Base-by-base conservation (phyloP, 257 asterid species). In the Lantana camara region DNA sequence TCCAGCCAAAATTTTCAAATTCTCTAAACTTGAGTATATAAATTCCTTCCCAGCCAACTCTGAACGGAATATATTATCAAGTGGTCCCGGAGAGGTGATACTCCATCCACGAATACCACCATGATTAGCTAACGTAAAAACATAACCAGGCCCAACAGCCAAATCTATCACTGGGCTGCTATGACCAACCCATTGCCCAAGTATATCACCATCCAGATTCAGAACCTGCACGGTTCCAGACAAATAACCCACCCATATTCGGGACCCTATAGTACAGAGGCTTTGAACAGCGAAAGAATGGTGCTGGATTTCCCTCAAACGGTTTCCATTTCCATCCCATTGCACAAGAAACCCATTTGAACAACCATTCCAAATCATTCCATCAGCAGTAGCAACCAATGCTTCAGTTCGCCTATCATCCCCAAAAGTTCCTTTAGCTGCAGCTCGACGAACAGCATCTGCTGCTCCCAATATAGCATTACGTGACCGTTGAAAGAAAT, bases 31-130 rank as follows among this genome's bases (percentile, higher is more conserved):
- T 27, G 99, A 83, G 79, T 94, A 94, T 15, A 90, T 41, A 71
- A 84, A 82, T 69, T 88, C 97, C 77, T 85, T 90, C 64, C 78
- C 85, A 50, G 91, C 76, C 77, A 94, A 83, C 81, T 90, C 96
- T 16, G 93, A 50, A 11, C 81, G 70, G 60, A 94, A 68, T 63
- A 88, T 69, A 67, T 61, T 70, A 78, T 94, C 96, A 5, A 90
- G 70, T 38, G 91, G 95, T 64, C 95, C 95, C 49, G 99, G 99
- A 69, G 96, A 88, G 16, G 75, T 71, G 59, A 90, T 80, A 70
- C 78, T 88, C 99, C 99, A 94, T 65, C 99, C 99, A 57, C 99
- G 96, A 70, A 94, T 82, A 57, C 98, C 99, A 67, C 99, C 99
- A 65, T 94, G 97, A 76, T 83, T 94, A 64, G 97, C 96, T 73